These are phyloP conservation scores for Pseudogymnoascus sp. DNA, from an alignment of 2,329 filamentous ascomycete species.

Conservation along the genomic window DNA sequence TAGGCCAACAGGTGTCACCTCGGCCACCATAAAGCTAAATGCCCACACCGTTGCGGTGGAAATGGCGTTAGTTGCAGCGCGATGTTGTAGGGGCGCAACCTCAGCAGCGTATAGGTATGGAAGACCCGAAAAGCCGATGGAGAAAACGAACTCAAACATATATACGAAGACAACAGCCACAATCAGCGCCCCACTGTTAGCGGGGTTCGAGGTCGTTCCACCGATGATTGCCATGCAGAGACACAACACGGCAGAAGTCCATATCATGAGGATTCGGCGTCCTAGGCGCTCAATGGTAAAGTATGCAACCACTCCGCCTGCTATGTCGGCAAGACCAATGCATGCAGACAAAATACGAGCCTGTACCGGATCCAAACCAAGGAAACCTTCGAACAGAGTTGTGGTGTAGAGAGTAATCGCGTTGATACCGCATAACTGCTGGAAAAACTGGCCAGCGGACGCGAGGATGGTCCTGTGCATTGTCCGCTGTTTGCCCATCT, in stretches of 20 bases:
- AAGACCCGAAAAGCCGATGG: slow-evolving; percentile 12
- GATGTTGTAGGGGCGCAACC: slow-evolving; percentile 12
- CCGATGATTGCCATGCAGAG: slow-evolving; percentile 54
- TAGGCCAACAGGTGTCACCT: slow-evolving; percentile 13
- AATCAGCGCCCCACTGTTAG: slow-evolving; percentile 30
- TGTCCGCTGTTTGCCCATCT: not conserved
- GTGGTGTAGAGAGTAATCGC: slow-evolving; percentile 9
- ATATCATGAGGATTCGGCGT: slow-evolving; percentile 9
- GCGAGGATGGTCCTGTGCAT: slow-evolving; percentile 3
- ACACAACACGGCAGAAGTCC: slow-evolving; percentile 32
- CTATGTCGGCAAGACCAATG: slow-evolving; percentile 48
- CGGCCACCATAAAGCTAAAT: slow-evolving; percentile 13
- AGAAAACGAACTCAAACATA: slow-evolving; percentile 45
- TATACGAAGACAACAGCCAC: slow-evolving; percentile 45
- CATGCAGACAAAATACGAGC: slow-evolving; percentile 1
- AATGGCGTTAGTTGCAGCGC: slow-evolving; percentile 10
- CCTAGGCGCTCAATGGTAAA: slow-evolving; percentile 12
- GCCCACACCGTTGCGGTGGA: slow-evolving; percentile 13
- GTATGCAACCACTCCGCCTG: slow-evolving; percentile 31
- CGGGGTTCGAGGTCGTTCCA: slow-evolving; percentile 38
- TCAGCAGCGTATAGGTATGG: slow-evolving; percentile 15
- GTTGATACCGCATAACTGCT: slow-evolving; percentile 39
- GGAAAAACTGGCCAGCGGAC: slow-evolving; percentile 28
- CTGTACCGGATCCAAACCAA: not conserved
- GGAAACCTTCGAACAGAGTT: slow-evolving; percentile 2